These are phyloP conservation scores for Pyracantha coccinea DNA, from an alignment of 331 rosid species.

Conservation along the genomic window DNA sequence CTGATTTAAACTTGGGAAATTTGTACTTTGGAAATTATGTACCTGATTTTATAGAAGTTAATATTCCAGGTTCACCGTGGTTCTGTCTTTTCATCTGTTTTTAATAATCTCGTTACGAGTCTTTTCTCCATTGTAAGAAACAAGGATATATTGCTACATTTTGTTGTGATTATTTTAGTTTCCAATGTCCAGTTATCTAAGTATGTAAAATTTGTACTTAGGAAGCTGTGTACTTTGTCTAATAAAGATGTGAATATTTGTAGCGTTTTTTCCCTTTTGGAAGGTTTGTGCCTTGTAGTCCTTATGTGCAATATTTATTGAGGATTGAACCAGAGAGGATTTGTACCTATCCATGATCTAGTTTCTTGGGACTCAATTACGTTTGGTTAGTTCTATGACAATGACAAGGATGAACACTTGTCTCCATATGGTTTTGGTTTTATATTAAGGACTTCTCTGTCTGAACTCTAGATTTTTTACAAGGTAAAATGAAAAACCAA, in stretches of 20 bases:
- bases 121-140: background rate
- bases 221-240: conserved; percentile 1
- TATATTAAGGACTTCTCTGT: background rate
- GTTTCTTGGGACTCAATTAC: background rate
- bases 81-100: background rate
- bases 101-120: background rate
- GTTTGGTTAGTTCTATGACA: background rate
- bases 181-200: conserved; percentile 6
- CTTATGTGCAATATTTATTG: background rate
- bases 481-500: background rate
- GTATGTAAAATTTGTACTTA: background rate
- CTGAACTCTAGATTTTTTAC: background rate
- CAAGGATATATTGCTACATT: background rate
- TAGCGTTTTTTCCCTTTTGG: background rate
- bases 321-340: background rate
- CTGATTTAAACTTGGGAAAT: background rate
- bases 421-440: background rate
- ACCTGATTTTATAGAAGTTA: conserved; percentile 1
- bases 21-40: conserved; percentile 12
- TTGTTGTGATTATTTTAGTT: background rate
- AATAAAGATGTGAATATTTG: conserved; percentile 12
- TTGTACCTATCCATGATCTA: background rate
- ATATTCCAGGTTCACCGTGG: background rate
- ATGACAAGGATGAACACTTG: background rate
- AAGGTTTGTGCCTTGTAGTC: background rate